Conservation (phyloP, 1,139 yeast genomes). For the Pichia sp. region DNA sequence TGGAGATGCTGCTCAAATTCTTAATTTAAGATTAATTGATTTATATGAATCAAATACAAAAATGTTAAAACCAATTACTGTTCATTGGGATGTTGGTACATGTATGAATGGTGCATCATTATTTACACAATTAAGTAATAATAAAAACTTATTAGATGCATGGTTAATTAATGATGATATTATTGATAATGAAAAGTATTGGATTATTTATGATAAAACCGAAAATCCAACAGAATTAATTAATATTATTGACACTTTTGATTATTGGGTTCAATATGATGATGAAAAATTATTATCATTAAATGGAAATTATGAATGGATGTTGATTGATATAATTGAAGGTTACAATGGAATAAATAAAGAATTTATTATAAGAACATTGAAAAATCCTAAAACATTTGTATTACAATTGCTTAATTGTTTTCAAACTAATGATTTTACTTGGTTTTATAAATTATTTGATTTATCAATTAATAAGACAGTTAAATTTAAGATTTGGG, state of each 20-base stretch:
- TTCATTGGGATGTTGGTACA: constrained; percentile 74
- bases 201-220: constrained; percentile 66
- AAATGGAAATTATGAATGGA: constrained; percentile 34
- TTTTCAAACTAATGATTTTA: not conserved
- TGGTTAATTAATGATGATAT: constrained; percentile 39
- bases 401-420: not conserved
- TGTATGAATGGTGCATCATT: constrained; percentile 85
- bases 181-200: constrained; percentile 23
- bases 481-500: constrained; percentile 8
- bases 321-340: constrained; percentile 30
- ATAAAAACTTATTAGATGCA: constrained; percentile 1
- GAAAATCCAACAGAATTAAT: constrained; percentile 41
- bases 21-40: constrained; percentile 40
- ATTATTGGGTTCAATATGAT: constrained; percentile 52
- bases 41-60: constrained; percentile 2
- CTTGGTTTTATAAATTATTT: constrained; percentile 6
- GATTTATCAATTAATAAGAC: constrained; percentile 2
- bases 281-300: constrained; percentile 22
- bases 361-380: not conserved
- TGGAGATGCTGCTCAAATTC: constrained; percentile 57
- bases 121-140: constrained; percentile 36
- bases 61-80: constrained; percentile 27
- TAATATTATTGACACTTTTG: constrained; percentile 33
- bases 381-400: constrained; percentile 3
- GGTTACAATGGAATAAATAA: constrained; percentile 20